phyloP scores from a whole-genome alignment of 2,329 filamentous ascomycete genomes.

The Cladophialophora yegresii region DNA sequence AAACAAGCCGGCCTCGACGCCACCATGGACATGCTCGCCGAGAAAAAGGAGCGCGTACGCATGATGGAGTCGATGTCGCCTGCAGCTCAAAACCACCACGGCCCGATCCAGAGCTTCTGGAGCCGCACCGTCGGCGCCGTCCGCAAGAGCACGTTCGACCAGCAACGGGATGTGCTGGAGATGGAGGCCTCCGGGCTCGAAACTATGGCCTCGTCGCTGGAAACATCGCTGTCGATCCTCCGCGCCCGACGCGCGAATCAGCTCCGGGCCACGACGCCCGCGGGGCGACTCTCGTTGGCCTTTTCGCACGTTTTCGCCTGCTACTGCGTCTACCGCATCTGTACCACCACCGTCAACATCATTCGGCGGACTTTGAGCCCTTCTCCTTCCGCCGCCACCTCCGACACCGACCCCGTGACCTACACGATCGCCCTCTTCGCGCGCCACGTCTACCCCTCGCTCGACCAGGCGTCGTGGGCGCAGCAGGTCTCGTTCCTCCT shows the following conservation, averaged over 20 bases:
- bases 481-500: slow-evolving; percentile 82
- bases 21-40: slow-evolving; percentile 74
- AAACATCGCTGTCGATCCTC: slow-evolving; percentile 65
- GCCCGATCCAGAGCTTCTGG: slow-evolving; percentile 60
- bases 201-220: slow-evolving; percentile 73
- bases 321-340: slow-evolving; percentile 83
- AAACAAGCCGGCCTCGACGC: slow-evolving; percentile 79
- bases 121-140: slow-evolving; percentile 72
- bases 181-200: slow-evolving; percentile 78
- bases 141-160: slow-evolving; percentile 53
- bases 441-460: slow-evolving; percentile 77
- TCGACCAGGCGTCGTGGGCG: slow-evolving; percentile 81
- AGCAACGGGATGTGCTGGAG: slow-evolving; percentile 59
- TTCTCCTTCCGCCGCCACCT: slow-evolving; percentile 50
- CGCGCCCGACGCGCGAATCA: slow-evolving; percentile 65
- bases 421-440: slow-evolving; percentile 77
- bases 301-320: slow-evolving; percentile 70
- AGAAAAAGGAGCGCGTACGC: slow-evolving; percentile 68
- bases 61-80: slow-evolving; percentile 67
- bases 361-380: slow-evolving; percentile 59
- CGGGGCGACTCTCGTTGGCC: slow-evolving; percentile 66
- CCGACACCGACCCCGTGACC: slow-evolving; percentile 78
- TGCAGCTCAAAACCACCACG: slow-evolving; percentile 39
- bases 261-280: slow-evolving; percentile 65
- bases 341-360: slow-evolving; percentile 69